A percentile compares a stretch with the other conserved stretches of the same genome.
Conservation (phyloP, 140 eudicot genomes). For the Cichorium intybus region DNA sequence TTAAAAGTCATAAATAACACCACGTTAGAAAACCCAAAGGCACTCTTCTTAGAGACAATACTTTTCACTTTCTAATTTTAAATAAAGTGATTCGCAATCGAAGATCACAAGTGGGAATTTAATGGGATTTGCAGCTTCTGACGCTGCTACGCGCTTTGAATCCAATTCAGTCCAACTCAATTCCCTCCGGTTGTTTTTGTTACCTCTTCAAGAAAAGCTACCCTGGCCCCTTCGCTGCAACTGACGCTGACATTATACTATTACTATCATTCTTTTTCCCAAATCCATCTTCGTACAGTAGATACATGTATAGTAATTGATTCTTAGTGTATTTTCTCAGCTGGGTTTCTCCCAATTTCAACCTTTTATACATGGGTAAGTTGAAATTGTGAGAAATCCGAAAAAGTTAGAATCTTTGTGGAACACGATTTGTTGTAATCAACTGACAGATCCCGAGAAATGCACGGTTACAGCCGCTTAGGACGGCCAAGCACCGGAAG, state of each 20-base stretch:
- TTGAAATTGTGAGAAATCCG: slow-evolving; percentile 4
- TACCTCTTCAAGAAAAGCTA: slow-evolving; percentile 11
- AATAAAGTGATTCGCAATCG: neutral
- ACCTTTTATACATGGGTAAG: neutral
- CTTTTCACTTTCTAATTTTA: slow-evolving; percentile 12
- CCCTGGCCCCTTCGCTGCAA: neutral
- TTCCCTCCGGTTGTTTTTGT: neutral
- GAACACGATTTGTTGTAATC: neutral
- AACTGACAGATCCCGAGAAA: slow-evolving; percentile 5
- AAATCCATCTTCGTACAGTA: neutral
- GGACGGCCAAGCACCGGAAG: slow-evolving; percentile 42
- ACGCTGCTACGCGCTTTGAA: slow-evolving; percentile 12
- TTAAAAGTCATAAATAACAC: slow-evolving; percentile 11
- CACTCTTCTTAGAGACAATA: too few species aligned
- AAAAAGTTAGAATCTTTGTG: neutral
- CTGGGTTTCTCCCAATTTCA: slow-evolving; percentile 23
- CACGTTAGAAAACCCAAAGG: slow-evolving; percentile 13
- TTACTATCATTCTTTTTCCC: slow-evolving; percentile 11
- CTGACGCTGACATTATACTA: slow-evolving; percentile 12
- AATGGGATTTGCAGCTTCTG: slow-evolving; percentile 13
- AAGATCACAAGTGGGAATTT: slow-evolving; percentile 9
- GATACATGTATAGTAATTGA: neutral
- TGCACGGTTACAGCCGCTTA: slow-evolving; percentile 95
- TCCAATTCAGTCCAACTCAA: slow-evolving; percentile 2
- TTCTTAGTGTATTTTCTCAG: neutral